Percentiles rank a stretch among this genome's conserved stretches.
These are phyloP conservation scores for Huiozyma naganishii DNA, from an alignment of 805 yeast species.

Conservation along the genomic window DNA sequence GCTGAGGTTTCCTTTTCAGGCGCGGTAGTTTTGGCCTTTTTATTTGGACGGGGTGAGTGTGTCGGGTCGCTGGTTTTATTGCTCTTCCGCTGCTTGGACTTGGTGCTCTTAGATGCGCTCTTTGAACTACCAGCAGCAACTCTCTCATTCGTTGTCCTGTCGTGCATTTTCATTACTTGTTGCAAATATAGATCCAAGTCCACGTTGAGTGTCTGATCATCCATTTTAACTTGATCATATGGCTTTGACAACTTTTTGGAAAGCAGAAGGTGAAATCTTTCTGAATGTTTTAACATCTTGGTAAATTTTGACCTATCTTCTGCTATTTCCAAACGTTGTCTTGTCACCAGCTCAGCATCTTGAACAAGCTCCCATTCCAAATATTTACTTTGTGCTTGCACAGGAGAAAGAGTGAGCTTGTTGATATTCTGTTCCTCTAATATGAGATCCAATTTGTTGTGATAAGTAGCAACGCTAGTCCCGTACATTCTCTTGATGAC, in stretches of 20 bases:
- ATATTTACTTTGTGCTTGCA: conserved; percentile 29
- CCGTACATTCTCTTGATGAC: conserved; percentile 39
- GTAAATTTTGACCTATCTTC: conserved; percentile 9
- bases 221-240: conserved; percentile 6
- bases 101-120: not conserved
- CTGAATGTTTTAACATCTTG: conserved; percentile 14
- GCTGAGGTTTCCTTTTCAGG: not conserved
- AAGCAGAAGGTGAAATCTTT: conserved; percentile 15
- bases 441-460: conserved; percentile 9
- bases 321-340: conserved; percentile 34
- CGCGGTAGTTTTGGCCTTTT: not conserved
- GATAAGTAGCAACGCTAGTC: conserved; percentile 8
- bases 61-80: no score
- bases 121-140: not conserved
- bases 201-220: conserved; percentile 5
- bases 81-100: not conserved
- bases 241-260: conserved; percentile 12
- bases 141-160: not conserved
- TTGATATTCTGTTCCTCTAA: conserved; percentile 13
- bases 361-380: conserved; percentile 56
- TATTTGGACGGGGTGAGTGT: not conserved
- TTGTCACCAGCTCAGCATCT: conserved; percentile 48
- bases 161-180: not conserved
- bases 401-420: conserved; percentile 8
- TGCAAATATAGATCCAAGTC: conserved; percentile 11